A percentile compares a stretch with the other conserved stretches of the same genome.
Evolutionary conservation across 225 moss, liverwort and hornwort genomes (phyloP).

Genomic region (Sphagnum contortum): DNA sequence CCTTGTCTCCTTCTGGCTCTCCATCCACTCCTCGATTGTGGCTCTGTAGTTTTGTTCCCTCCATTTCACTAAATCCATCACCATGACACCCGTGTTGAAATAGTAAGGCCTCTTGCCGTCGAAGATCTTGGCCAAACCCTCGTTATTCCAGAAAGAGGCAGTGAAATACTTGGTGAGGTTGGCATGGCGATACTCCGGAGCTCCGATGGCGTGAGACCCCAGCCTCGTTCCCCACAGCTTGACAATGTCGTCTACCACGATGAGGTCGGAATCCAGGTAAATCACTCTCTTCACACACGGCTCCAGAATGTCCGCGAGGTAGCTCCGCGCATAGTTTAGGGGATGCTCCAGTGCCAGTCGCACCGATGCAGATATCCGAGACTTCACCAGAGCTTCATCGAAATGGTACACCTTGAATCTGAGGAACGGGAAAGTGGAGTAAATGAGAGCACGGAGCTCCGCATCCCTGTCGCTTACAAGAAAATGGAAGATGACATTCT

Average conservation of each 20-base stretch:
- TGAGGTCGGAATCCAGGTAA: conserved; percentile 83
- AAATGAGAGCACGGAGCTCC: conserved; percentile 51
- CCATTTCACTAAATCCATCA: conserved; percentile 84
- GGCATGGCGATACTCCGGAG: conserved; percentile 83
- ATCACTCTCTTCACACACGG: conserved; percentile 68
- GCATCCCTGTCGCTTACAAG: conserved; percentile 23
- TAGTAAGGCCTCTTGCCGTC: conserved; percentile 68
- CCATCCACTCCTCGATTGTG: conserved; percentile 80
- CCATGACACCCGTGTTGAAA: conserved; percentile 91
- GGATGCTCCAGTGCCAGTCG: conserved; percentile 74
- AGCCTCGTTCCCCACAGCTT: conserved; percentile 66
- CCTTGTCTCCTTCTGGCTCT: conserved; percentile 63
- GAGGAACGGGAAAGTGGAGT: conserved; percentile 59
- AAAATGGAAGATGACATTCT: conserved; percentile 45
- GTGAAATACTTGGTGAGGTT: conserved; percentile 85
- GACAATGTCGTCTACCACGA: conserved; percentile 85
- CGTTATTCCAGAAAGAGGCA: conserved; percentile 56
- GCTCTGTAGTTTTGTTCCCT: conserved; percentile 51
- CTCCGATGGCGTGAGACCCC: conserved; percentile 59
- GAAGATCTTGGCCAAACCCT: conserved; percentile 42
- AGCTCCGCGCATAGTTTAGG: conserved; percentile 77
- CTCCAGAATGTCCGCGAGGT: conserved; percentile 64
- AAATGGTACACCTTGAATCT: conserved; percentile 81
- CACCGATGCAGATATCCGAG: conserved; percentile 64
- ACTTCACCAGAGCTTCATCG: conserved; percentile 58